These are phyloP conservation scores for Zopfia rhizophila DNA, from an alignment of 2,329 filamentous ascomycete genomes.

Conservation along the genomic window DNA sequence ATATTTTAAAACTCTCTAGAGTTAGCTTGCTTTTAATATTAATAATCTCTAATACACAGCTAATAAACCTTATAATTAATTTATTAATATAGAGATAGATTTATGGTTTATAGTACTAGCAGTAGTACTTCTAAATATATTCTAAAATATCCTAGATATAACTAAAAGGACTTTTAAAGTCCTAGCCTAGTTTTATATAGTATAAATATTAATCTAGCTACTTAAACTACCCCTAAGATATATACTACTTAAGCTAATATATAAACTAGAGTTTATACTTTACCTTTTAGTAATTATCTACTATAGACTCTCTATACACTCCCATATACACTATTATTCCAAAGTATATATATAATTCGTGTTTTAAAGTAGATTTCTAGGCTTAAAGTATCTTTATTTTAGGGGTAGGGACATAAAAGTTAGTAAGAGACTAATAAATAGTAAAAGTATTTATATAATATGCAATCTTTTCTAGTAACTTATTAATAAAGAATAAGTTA, in stretches of 20 bases:
- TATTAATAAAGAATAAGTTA: no score
- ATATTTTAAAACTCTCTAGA: no score
- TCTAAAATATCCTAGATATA: slow-evolving; percentile 2
- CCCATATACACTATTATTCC: no score
- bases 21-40: no score
- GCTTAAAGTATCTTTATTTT: no score
- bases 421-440: no score
- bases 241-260: background rate
- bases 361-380: no score
- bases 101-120: background rate
- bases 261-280: background rate
- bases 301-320: background rate
- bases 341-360: no score
- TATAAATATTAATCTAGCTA: slow-evolving; percentile 6
- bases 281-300: background rate
- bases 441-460: no score
- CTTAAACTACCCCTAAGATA: background rate
- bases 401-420: no score
- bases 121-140: background rate
- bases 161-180: background rate
- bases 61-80: slow-evolving; percentile 4
- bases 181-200: background rate
- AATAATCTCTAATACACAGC: background rate
- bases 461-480: no score
- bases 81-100: slow-evolving; percentile 4